Percentiles rank a stretch among this genome's conserved stretches.
phyloP scores from a whole-genome alignment of 2,329 filamentous ascomycete species.

The Colletotrichum sp. region DNA sequence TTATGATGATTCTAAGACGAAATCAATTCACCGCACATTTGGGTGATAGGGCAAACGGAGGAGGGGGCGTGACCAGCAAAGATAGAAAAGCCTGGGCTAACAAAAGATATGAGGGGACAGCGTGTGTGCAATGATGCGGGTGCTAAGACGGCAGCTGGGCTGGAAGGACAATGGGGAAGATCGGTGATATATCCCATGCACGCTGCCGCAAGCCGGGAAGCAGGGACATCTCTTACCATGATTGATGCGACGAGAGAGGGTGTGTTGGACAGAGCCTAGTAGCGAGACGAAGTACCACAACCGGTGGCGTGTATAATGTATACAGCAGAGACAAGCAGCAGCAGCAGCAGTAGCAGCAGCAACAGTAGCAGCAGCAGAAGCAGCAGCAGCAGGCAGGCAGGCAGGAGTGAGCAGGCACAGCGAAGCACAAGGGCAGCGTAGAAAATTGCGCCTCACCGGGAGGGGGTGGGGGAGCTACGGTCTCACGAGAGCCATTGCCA shows the following conservation, averaged over 20 bases:
- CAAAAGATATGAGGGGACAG: constrained; percentile 24
- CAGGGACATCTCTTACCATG: constrained; percentile 53
- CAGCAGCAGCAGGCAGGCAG: constrained; percentile 8
- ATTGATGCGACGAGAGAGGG: constrained; percentile 45
- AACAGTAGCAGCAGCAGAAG: neutral
- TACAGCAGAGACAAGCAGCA: constrained; percentile 30
- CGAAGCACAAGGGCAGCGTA: constrained; percentile 24
- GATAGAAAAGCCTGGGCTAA: constrained; percentile 27
- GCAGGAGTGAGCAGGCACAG: constrained; percentile 21
- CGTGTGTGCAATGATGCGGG: constrained; percentile 19
- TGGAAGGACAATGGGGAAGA: constrained; percentile 30
- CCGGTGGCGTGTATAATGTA: constrained; percentile 39
- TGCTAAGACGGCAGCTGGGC: constrained; percentile 24
- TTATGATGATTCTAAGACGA: constrained; percentile 35
- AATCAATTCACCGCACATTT: constrained; percentile 46
- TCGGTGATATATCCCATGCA: constrained; percentile 52
- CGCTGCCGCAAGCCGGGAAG: constrained; percentile 44
- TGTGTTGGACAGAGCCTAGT: constrained; percentile 40
- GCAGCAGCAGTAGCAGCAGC: neutral
- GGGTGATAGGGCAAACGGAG: constrained; percentile 29
- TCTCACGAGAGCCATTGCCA: constrained; percentile 38
- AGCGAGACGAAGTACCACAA: constrained; percentile 38
- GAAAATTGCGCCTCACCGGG: constrained; percentile 27
- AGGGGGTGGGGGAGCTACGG: constrained; percentile 25
- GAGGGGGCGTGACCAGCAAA: constrained; percentile 4